Base-by-base conservation (phyloP, 2,329 filamentous ascomycete species). In the Xylariaceae sp. region DNA sequence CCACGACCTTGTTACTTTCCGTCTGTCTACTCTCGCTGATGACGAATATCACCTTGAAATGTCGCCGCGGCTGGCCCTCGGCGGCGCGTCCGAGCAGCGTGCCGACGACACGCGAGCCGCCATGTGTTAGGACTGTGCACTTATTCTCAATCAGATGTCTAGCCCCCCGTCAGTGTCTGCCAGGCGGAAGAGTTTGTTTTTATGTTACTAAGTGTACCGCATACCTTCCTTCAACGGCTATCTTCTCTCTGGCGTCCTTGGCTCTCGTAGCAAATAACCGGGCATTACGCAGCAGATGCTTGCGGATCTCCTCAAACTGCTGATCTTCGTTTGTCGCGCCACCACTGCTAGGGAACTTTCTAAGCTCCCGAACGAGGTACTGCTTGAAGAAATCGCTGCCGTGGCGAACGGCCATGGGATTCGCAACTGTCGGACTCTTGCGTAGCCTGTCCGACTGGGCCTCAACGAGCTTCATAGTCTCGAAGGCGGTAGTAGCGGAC, bases 361-460 rank as follows among this genome's bases (percentile, higher is more conserved):
- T 75, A 59, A 83, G 71, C 48, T 74, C 88, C 40, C 81, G 80
- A 55, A 95, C 83, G 52, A 98, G 78, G 65, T 94, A 97, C 60
- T 90, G 84, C 61, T 92, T 85, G 71, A 98, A 97, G 43, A 97
- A 79, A 62, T 96, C 89, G 44, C 89, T 95, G 55, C 92, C 92
- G 39, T 94, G 92, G 34, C 86, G 88, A 12, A 97, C 78, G 4
- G 89, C 90, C 40, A 97, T 86, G 11, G 89, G 86, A 66, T 98
- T 97, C 6, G 83, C 74, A 37, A 94, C 83, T 14, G 81, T 79
- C 41, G 73, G 72, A 62, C 43, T 44, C 13, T 38, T 29, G 8
- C 89, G 90, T 48, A 98, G 78, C 54, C 80, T 77, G 36, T 77
- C 72, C 35, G 87, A 90, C 59, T 92, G 83, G 32, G 74, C 77